Evolutionary conservation across 345 rosid genomes (phyloP).

Genomic region (Boechera stricta): DNA sequence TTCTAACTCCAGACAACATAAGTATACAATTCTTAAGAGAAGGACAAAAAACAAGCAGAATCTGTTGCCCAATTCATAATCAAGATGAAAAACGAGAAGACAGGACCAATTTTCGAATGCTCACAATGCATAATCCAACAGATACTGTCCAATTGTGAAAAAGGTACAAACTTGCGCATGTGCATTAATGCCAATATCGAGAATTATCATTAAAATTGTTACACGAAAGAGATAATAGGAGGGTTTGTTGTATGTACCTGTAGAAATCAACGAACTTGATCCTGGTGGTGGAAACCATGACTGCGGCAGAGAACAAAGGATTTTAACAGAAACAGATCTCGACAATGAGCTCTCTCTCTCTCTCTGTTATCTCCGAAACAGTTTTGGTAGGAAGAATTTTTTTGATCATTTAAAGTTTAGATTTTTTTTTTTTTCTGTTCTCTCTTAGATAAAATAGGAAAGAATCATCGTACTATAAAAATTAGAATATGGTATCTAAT

Average conservation of each 20-base stretch:
- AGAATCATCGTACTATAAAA: constrained; percentile 12
- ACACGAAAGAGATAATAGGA: not conserved
- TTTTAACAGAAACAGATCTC: constrained; percentile 11
- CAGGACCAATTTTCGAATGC: not conserved
- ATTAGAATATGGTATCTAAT: constrained; percentile 7
- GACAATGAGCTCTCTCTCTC: not conserved
- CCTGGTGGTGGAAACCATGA: constrained; percentile 67
- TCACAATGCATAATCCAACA: not conserved
- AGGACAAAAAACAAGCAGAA: too few relatives aligned
- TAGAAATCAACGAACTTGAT: constrained; percentile 77
- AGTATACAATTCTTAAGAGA: too few relatives aligned
- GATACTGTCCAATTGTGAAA: not conserved
- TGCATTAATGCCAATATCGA: constrained; percentile 12
- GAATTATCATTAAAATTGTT: constrained; percentile 2
- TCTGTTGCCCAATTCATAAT: not conserved
- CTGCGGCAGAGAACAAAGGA: constrained; percentile 17
- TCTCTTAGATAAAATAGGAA: not conserved
- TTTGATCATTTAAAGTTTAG: not conserved
- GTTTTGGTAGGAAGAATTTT: not conserved
- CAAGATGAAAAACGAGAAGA: not conserved
- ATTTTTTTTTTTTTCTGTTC: not conserved
- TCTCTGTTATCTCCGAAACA: not conserved
- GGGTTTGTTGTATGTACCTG: constrained; percentile 47
- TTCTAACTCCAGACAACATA: too few relatives aligned
- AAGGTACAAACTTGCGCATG: constrained; percentile 17